These are phyloP conservation scores for Trypanosomatidae sp. DNA, from an alignment of 208 protist species.

Conservation along the genomic window DNA sequence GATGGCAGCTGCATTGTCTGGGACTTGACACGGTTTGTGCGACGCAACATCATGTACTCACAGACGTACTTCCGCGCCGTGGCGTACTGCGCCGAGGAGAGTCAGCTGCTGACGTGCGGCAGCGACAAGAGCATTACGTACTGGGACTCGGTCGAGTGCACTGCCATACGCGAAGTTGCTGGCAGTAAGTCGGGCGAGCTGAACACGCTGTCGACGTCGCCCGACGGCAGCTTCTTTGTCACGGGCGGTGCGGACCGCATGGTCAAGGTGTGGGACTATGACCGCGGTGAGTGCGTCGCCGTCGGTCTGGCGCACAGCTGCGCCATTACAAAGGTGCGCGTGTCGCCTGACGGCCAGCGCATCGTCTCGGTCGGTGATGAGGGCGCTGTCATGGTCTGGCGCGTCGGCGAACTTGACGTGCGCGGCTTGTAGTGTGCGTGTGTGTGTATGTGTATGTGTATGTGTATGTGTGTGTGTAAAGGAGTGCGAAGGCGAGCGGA, in stretches of 20 bases:
- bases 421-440: slow-evolving; percentile 8
- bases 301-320: slow-evolving; percentile 89
- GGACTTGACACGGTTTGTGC: slow-evolving; percentile 85
- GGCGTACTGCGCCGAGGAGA: slow-evolving; percentile 87
- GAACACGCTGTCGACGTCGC: slow-evolving; percentile 80
- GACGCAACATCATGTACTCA: slow-evolving; percentile 92
- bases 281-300: slow-evolving; percentile 74
- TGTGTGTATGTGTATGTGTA: not conserved
- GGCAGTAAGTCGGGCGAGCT: slow-evolving; percentile 86
- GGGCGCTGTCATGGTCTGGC: slow-evolving; percentile 91
- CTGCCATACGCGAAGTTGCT: slow-evolving; percentile 87
- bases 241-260: slow-evolving; percentile 87
- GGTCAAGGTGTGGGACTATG: slow-evolving; percentile 94
- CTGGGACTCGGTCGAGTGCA: slow-evolving; percentile 93
- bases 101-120: slow-evolving; percentile 90
- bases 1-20: slow-evolving; percentile 95
- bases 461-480: slow-evolving; percentile 3
- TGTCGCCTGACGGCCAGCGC: slow-evolving; percentile 78
- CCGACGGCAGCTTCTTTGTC: slow-evolving; percentile 83
- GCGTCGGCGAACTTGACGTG: slow-evolving; percentile 36
- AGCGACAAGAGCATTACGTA: slow-evolving; percentile 91
- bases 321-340: slow-evolving; percentile 85
- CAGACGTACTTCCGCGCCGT: slow-evolving; percentile 91
- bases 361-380: slow-evolving; percentile 91
- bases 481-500: too few relatives aligned